A percentile compares a stretch with the other conserved stretches of the same genome.
Evolutionary conservation across 805 yeast species (phyloP).

Genomic region (Saccharomycopsis schoenii): DNA sequence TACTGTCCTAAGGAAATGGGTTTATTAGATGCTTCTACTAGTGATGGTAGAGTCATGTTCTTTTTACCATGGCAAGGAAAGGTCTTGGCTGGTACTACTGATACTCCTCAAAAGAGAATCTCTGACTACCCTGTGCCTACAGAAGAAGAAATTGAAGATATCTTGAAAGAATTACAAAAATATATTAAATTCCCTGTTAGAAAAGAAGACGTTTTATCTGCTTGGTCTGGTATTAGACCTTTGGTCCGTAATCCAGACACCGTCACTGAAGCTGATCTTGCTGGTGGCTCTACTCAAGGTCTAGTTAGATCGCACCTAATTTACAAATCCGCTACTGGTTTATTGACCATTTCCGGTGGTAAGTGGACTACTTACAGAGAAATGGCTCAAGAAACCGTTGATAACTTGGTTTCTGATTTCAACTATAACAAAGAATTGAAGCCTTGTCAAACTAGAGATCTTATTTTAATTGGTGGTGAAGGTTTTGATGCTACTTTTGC

Average conservation of each 20-base stretch:
- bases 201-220: conserved; percentile 84
- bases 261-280: conserved; percentile 32
- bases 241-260: conserved; percentile 73
- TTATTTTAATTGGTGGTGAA: conserved; percentile 71
- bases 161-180: conserved; percentile 77
- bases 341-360: conserved; percentile 90
- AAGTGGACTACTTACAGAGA: conserved; percentile 98
- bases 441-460: conserved; percentile 32
- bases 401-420: conserved; percentile 44
- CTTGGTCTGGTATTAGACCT: conserved; percentile 97
- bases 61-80: conserved; percentile 98
- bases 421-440: conserved; percentile 31
- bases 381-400: conserved; percentile 92
- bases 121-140: conserved; percentile 70
- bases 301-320: conserved; percentile 85
- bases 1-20: conserved; percentile 86
- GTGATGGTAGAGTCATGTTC: conserved; percentile 95
- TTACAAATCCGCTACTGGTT: conserved; percentile 59
- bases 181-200: conserved; percentile 82
- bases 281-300: conserved; percentile 62
- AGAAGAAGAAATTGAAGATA: conserved; percentile 83
- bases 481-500: conserved; percentile 64
- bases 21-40: conserved; percentile 79
- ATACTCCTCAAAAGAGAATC: conserved; percentile 65
- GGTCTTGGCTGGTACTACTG: conserved; percentile 94